phyloP scores from a whole-genome alignment of 2,329 filamentous ascomycete genomes.

The Colletotrichum lentis region DNA sequence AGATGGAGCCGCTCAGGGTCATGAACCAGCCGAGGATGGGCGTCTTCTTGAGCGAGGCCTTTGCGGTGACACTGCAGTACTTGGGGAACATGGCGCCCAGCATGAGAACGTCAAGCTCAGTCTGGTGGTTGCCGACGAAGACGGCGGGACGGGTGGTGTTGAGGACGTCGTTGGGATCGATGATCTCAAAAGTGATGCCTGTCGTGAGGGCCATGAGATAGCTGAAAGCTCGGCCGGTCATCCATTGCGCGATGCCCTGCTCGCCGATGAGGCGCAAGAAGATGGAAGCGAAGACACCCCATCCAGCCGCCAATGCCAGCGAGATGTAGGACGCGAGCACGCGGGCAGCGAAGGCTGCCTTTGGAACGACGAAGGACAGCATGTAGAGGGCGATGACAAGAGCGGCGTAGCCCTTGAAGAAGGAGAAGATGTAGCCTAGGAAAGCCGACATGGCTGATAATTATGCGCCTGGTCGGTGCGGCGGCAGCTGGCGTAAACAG shows the following conservation, averaged over 20 bases:
- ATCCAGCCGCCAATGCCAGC: conserved; percentile 68
- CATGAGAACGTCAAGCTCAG: conserved; percentile 93
- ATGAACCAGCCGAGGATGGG: conserved; percentile 97
- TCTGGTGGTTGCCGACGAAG: conserved; percentile 95
- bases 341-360: conserved; percentile 74
- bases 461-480: conserved; percentile 28
- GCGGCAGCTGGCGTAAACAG: conserved; percentile 25
- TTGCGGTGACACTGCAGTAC: conserved; percentile 93
- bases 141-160: conserved; percentile 79
- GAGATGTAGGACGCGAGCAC: conserved; percentile 71
- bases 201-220: conserved; percentile 77
- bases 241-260: conserved; percentile 84
- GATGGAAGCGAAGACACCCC: conserved; percentile 79
- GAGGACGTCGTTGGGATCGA: conserved; percentile 71
- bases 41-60: conserved; percentile 72
- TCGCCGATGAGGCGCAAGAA: conserved; percentile 75
- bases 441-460: conserved; percentile 48
- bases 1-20: conserved; percentile 85
- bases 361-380: conserved; percentile 65
- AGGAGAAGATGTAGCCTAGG: conserved; percentile 54
- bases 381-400: conserved; percentile 67
- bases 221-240: conserved; percentile 80
- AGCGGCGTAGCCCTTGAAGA: conserved; percentile 60
- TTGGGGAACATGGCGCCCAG: conserved; percentile 88
- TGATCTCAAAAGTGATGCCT: conserved; percentile 79